Evolutionary conservation across 1,139 yeast species (phyloP).

Genomic region (Protomyces gravidus): DNA sequence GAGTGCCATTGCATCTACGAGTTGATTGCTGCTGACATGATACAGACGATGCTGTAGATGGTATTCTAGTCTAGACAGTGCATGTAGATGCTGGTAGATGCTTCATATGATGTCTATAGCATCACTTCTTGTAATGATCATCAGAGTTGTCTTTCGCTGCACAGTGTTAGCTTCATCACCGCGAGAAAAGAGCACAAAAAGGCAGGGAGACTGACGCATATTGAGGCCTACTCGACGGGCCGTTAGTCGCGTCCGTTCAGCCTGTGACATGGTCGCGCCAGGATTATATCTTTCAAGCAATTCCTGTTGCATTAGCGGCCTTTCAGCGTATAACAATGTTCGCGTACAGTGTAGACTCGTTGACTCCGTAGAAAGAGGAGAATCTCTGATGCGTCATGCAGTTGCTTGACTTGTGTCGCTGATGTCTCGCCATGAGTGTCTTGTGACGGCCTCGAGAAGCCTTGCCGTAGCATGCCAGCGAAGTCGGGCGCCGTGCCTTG

Average conservation of each 20-base stretch:
- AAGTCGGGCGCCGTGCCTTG: slow-evolving; percentile 23
- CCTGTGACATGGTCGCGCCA: slow-evolving; percentile 70
- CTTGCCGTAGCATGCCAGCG: slow-evolving; percentile 8
- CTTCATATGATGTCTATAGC: not conserved
- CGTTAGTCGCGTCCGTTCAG: slow-evolving; percentile 69
- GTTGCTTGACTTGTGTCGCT: slow-evolving; percentile 3
- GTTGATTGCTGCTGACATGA: not conserved
- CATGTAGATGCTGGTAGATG: too few relatives aligned
- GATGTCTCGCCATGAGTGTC: not conserved
- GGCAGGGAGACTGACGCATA: slow-evolving; percentile 42
- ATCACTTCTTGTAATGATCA: slow-evolving; percentile 11
- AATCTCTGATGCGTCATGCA: slow-evolving; percentile 48
- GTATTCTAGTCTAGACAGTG: too few relatives aligned
- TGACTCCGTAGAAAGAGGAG: slow-evolving; percentile 62
- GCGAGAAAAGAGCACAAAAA: not conserved
- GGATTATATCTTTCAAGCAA: slow-evolving; percentile 82
- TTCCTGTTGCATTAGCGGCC: too few relatives aligned
- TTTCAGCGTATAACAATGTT: too few relatives aligned
- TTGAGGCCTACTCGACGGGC: slow-evolving; percentile 83
- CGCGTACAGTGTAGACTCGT: slow-evolving; percentile 54
- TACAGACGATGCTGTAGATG: too few relatives aligned
- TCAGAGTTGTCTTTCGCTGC: slow-evolving; percentile 39
- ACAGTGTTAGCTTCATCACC: not conserved
- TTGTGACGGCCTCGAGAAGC: slow-evolving; percentile 8
- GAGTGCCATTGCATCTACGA: not conserved